Percentiles rank a stretch among this genome's conserved stretches.
phyloP scores from a whole-genome alignment of 495 filamentous ascomycete species.

The Entonaema liquescens region DNA sequence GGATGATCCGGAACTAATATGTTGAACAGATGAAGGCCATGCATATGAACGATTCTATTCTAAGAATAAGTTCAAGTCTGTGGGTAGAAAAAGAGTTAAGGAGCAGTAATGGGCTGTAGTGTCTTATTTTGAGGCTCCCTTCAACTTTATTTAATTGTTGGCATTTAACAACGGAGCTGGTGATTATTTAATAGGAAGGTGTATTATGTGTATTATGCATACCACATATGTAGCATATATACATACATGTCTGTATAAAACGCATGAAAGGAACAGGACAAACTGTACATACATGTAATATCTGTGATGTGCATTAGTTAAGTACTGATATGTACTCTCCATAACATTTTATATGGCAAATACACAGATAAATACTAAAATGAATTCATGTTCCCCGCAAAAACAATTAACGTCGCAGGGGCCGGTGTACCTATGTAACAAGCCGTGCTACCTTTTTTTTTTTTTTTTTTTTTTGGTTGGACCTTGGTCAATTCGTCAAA shows the following conservation, averaged over 20 bases:
- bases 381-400: conserved; percentile 15
- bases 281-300: not conserved
- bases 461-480: conserved; percentile 5
- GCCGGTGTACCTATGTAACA: not conserved
- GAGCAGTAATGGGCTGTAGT: conserved; percentile 3
- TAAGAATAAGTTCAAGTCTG: not conserved
- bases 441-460: conserved; percentile 20
- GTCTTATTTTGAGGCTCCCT: not conserved
- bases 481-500: conserved; percentile 24
- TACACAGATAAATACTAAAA: conserved; percentile 18
- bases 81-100: not conserved
- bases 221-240: too few species aligned
- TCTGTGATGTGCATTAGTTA: not conserved
- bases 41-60: not conserved
- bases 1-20: not conserved
- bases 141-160: not conserved
- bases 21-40: not conserved
- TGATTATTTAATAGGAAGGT: conserved; percentile 8
- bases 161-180: not conserved
- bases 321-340: conserved; percentile 15
- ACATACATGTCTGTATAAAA: not conserved
- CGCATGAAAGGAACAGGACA: not conserved
- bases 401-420: conserved; percentile 17
- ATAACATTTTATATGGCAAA: not conserved
- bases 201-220: not conserved